Evolutionary conservation across 2,329 filamentous ascomycete genomes (phyloP), one percentile per base, ranked within the genome.

Genomic region (Helotiales sp.): DNA sequence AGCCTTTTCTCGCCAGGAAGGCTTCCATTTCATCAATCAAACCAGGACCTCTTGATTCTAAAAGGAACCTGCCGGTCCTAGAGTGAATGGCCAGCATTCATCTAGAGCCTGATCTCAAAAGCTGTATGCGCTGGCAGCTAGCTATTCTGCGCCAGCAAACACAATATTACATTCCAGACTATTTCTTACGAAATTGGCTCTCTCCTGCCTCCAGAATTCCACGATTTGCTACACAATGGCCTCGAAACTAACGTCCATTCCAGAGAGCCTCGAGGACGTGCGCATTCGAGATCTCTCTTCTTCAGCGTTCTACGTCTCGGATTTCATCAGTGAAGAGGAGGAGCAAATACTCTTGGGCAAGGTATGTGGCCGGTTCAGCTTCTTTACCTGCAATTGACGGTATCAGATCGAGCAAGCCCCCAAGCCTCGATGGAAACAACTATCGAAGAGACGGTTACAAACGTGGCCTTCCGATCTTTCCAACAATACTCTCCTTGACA

Each of bases 391-490:
- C 13, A 29, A 38, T 29, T 65, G 31, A 63, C 48, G 13, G 36
- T 48, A 19, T 24, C 22, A 50, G 81, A 83, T 88, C 66, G 76
- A 78, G 52, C 78, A 82, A 44, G 86, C 85, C 0, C 88, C 90
- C 25, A 87, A 86, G 62, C 87, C 89, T 25, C 83, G 87, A 71
- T 99, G 95, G 93, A 93, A 91, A 61, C 82, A 88, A 50, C 87
- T 99, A 55, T 85, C 88, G n/a, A 91, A 92, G 72, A 89, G 95
- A 55, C 88, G 93, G 40, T 84, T 99, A 0, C 93, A 98, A 79
- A 91, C 91, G 0, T 91, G 93, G 81, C 95, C 93, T 1, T 95
- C 90, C 2, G 84, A 91, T 56, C 83, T 98, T 9, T 88, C 91
- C 33, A 83, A 86, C 54, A 84, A 96, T 72, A 88, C 84, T 15